Base-by-base conservation (phyloP, 192 early-diverging fungal species). In the Coemansia sp. region DNA sequence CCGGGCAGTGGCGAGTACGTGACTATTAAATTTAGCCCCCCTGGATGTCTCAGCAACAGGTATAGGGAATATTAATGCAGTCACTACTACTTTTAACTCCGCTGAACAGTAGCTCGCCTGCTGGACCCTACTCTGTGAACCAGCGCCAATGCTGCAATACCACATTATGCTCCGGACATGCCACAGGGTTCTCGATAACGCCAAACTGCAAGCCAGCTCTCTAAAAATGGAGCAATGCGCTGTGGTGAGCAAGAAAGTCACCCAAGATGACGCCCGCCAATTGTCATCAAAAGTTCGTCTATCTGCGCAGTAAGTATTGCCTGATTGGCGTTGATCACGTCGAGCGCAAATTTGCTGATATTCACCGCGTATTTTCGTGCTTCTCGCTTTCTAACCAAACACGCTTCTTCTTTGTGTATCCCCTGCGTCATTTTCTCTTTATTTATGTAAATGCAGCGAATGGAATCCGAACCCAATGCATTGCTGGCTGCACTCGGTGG, bases 401-500 rank as follows among this genome's bases (percentile, higher is more conserved):
- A 46, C n/a, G 6, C 45, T 19, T 48, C n/a, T 48, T 50, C 41
- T 42, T 42, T 11, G 41, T 50, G 19, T 7, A 20, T 20, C 5
- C 22, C 27, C 27, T 27, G 27, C 27, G 27, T 27, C n/a, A 36
- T 5, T n/a, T 60, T 60, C 32, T 36, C 13, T 60, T 34, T 60
- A 60, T 60, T 19, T 34, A 34, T 31, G 29, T 41, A 39, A 40
- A 39, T 61, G 34, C 36, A n/a, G 24, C 41, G 40, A 67, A 80
- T 80, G 77, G 66, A 36, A 13, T 46, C 70, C 22, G 41, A 53
- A 11, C n/a, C 68, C 11, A 82, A 82, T 65, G 64, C 71, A 24
- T 61, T 82, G 19, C 50, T 74, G 2, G 65, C 59, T 68, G 80
- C 80, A 22, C 71, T 82, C 13, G 72, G 75, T 38, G 75, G 65